These are phyloP conservation scores for Penicillium sp. DNA, from an alignment of 2,329 filamentous ascomycete species.

Conservation along the genomic window DNA sequence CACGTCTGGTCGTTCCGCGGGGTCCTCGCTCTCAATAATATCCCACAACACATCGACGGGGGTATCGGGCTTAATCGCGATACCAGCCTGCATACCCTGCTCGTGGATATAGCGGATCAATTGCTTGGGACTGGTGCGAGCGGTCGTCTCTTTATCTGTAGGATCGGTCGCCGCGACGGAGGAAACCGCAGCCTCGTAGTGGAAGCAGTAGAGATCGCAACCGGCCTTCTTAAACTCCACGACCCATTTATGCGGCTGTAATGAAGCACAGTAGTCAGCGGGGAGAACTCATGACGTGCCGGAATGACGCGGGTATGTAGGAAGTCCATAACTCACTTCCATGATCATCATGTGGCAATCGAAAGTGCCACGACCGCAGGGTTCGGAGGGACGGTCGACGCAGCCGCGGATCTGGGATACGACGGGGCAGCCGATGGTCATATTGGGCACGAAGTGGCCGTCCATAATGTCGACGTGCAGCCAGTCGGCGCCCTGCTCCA, in stretches of 20 bases:
- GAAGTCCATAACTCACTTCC: constrained; percentile 59
- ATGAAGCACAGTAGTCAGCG: constrained; percentile 4
- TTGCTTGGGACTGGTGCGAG: constrained; percentile 76
- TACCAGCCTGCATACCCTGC: constrained; percentile 81
- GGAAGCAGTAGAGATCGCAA: constrained; percentile 99
- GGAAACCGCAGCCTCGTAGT: constrained; percentile 88
- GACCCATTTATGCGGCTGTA: constrained; percentile 94
- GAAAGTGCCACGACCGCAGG: constrained; percentile 82
- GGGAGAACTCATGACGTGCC: not conserved
- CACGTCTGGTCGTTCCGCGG: constrained; percentile 83
- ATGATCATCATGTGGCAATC: constrained; percentile 99
- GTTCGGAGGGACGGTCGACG: constrained; percentile 69
- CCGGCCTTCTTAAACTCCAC: constrained; percentile 90
- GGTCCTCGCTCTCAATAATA: constrained; percentile 69
- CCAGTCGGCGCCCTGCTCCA: constrained; percentile 85
- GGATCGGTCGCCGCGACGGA: constrained; percentile 82
- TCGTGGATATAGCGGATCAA: constrained; percentile 89
- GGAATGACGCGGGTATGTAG: not conserved
- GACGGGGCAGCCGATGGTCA: constrained; percentile 93
- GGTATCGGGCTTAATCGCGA: constrained; percentile 93
- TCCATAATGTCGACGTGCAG: constrained; percentile 98
- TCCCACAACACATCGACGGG: constrained; percentile 89
- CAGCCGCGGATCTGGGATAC: constrained; percentile 90
- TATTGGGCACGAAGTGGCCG: constrained; percentile 97
- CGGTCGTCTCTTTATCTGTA: constrained; percentile 60